Conservation (phyloP, 257 asterid genomes). For the Solanum habrochaites region DNA sequence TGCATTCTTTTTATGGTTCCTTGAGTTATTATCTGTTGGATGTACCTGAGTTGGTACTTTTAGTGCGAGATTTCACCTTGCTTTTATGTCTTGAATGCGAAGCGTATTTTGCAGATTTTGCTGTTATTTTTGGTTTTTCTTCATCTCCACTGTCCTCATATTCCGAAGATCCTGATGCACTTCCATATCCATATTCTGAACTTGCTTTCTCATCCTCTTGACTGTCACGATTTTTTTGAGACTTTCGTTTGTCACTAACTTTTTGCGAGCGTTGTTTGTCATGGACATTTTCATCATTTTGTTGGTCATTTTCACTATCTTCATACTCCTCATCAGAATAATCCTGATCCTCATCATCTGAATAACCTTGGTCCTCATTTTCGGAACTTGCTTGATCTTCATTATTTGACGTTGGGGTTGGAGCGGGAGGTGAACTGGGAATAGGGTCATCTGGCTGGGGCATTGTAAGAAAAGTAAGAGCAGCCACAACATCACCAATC, state of each 20-base stretch:
- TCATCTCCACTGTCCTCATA: neutral
- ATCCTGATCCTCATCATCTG: constrained; percentile 8
- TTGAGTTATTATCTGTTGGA: neutral
- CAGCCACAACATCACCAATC: constrained; percentile 58
- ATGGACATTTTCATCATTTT: neutral
- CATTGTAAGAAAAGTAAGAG: constrained; percentile 47
- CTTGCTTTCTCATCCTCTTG: neutral
- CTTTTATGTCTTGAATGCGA: neutral
- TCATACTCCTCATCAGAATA: neutral
- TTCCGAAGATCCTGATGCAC: neutral
- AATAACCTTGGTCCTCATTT: constrained; percentile 8
- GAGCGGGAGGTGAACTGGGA: constrained; percentile 13
- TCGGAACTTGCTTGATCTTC: constrained; percentile 7
- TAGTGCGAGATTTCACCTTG: neutral
- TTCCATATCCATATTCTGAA: constrained; percentile 2
- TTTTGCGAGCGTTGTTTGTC: neutral
- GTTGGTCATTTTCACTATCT: neutral
- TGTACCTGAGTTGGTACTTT: constrained; percentile 1
- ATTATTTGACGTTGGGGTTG: constrained; percentile 3
- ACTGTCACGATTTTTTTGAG: neutral
- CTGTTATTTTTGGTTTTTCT: neutral
- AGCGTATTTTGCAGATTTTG: neutral
- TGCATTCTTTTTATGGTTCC: neutral
- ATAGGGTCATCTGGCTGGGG: constrained; percentile 41
- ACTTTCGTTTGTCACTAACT: neutral